phyloP scores from a whole-genome alignment of 1,284 basidiomycete genomes.

The Sporisorium iseilematis-ciliati region DNA sequence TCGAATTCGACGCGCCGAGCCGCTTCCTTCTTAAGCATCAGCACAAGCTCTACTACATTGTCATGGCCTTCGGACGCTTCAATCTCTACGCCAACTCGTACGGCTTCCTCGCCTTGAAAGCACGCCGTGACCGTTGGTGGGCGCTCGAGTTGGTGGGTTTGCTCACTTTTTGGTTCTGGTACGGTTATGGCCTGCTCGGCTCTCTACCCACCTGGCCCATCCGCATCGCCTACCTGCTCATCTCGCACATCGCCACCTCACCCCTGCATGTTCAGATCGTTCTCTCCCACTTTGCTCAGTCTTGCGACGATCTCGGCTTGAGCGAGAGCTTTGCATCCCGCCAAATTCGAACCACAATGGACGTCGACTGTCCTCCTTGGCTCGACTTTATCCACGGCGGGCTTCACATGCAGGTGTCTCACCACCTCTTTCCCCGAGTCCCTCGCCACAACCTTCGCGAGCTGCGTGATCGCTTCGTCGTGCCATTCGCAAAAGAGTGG shows the following conservation, averaged over 20 bases:
- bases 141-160: constrained; percentile 78
- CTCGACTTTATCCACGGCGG: constrained; percentile 93
- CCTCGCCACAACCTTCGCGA: constrained; percentile 91
- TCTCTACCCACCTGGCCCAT: constrained; percentile 79
- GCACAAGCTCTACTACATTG: constrained; percentile 91
- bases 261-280: constrained; percentile 86
- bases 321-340: constrained; percentile 90
- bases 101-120: constrained; percentile 77
- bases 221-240: constrained; percentile 78
- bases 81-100: constrained; percentile 95
- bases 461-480: constrained; percentile 81
- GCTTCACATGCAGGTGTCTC: constrained; percentile 92
- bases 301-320: constrained; percentile 89
- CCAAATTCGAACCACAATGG: constrained; percentile 94
- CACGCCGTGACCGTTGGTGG: constrained; percentile 69
- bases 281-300: constrained; percentile 96
- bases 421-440: constrained; percentile 94
- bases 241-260: constrained; percentile 83
- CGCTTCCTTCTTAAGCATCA: constrained; percentile 81
- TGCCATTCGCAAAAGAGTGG: constrained; percentile 77
- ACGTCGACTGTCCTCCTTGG: constrained; percentile 86
- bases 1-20: constrained; percentile 82
- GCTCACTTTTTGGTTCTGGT: constrained; percentile 85
- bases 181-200: constrained; percentile 74
- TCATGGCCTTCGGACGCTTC: constrained; percentile 92